A percentile compares a stretch with the other conserved stretches of the same genome.
Conservation (phyloP, 2,329 filamentous ascomycete genomes). For the Calcarisporium arbuscula region DNA sequence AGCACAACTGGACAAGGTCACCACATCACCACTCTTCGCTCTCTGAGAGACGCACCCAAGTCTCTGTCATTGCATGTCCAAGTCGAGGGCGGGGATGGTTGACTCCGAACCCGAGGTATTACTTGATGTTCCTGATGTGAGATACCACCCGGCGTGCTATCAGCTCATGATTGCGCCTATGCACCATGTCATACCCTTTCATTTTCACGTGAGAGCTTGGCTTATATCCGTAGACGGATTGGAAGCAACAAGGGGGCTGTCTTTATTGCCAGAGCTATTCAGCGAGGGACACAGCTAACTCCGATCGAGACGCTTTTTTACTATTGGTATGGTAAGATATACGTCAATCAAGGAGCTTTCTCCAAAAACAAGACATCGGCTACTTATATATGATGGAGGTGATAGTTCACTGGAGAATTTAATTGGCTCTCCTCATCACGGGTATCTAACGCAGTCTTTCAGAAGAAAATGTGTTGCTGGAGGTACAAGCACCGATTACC, state of each 20-base stretch:
- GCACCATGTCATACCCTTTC: conserved; percentile 1
- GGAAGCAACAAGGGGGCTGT: background rate
- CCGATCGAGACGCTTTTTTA: background rate
- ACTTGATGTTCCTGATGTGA: too few species aligned
- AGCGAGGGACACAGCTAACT: background rate
- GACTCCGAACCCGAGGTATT: too few species aligned
- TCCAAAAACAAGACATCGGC: conserved; percentile 4
- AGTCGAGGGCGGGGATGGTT: too few species aligned
- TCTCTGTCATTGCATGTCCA: too few species aligned
- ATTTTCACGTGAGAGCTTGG: background rate
- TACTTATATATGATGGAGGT: background rate
- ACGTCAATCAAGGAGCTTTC: background rate
- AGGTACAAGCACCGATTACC: background rate
- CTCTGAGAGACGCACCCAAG: too few species aligned
- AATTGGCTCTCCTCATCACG: conserved; percentile 2
- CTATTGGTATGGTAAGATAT: conserved; percentile 3
- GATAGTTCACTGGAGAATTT: background rate
- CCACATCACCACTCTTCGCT: too few species aligned
- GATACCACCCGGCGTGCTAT: too few species aligned
- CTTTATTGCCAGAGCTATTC: conserved; percentile 1
- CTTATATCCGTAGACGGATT: background rate
- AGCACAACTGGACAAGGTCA: too few species aligned
- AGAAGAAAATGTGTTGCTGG: background rate
- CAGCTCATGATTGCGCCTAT: conserved; percentile 5
- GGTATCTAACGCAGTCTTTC: conserved; percentile 2